These are phyloP conservation scores for Leptodontidium sp. DNA, from an alignment of 2,329 filamentous ascomycete genomes.

Conservation along the genomic window DNA sequence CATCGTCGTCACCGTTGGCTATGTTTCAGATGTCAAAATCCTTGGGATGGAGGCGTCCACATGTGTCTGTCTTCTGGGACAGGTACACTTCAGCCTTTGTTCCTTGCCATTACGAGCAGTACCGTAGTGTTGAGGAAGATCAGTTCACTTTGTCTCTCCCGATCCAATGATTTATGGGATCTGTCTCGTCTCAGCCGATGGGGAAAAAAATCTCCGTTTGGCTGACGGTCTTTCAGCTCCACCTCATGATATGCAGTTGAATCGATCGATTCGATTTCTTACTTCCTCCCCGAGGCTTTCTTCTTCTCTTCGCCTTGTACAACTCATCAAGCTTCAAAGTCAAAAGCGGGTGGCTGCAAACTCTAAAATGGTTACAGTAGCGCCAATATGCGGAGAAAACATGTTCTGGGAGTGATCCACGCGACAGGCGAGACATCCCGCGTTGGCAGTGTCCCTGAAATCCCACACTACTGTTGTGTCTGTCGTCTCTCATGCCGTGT, in stretches of 20 bases:
- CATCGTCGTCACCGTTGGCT: neutral
- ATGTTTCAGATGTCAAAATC: conserved; percentile 19
- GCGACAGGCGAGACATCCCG: neutral
- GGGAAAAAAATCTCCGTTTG: neutral
- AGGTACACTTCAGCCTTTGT: neutral
- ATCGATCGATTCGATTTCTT: neutral
- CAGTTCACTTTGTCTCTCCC: neutral
- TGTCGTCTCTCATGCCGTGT: conserved; percentile 4
- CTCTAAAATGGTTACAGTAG: neutral
- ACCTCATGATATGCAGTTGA: neutral
- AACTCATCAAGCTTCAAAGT: neutral
- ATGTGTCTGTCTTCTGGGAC: neutral
- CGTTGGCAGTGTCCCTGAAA: neutral
- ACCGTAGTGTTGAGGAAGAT: neutral
- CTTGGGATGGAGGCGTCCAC: conserved; percentile 13
- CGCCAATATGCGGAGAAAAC: neutral
- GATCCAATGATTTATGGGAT: neutral
- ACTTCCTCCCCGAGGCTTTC: neutral
- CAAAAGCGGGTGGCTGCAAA: neutral
- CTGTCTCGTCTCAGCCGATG: neutral
- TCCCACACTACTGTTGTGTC: neutral
- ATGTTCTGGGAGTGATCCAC: conserved; percentile 7
- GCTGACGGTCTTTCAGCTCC: neutral
- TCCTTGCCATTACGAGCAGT: neutral
- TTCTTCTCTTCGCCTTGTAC: neutral